These are phyloP conservation scores for Diplodia sapinea DNA, from an alignment of 2,329 filamentous ascomycete species.

Conservation along the genomic window DNA sequence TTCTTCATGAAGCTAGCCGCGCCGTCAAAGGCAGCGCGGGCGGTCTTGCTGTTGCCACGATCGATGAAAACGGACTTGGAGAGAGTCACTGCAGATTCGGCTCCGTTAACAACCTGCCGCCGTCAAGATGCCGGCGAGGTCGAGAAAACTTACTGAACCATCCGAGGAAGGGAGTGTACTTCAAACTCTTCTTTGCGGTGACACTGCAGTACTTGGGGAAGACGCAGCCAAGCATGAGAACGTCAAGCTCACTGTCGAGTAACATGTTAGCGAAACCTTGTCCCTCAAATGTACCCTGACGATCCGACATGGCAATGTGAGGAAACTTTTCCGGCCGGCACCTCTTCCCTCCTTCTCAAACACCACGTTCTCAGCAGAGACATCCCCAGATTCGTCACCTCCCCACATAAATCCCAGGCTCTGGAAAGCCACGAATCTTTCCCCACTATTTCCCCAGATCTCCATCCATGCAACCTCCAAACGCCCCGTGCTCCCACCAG, in stretches of 20 bases:
- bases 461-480: conserved; percentile 23
- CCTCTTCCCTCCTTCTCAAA: background rate
- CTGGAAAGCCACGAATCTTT: conserved; percentile 6
- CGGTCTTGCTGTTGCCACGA: conserved; percentile 80
- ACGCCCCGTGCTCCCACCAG: conserved; percentile 1
- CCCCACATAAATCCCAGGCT: background rate
- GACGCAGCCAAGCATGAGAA: conserved; percentile 85
- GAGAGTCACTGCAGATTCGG: conserved; percentile 62
- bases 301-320: background rate
- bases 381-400: background rate
- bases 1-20: conserved; percentile 80
- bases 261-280: conserved; percentile 33
- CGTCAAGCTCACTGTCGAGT: conserved; percentile 73
- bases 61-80: conserved; percentile 95
- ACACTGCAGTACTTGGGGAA: conserved; percentile 93
- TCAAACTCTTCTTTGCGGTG: conserved; percentile 86
- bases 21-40: conserved; percentile 81
- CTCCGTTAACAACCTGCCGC: background rate
- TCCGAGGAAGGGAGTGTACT: conserved; percentile 80
- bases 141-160: conserved; percentile 73
- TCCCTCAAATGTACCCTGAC: background rate
- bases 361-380: background rate
- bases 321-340: background rate
- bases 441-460: conserved; percentile 22
- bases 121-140: background rate